A percentile compares a stretch with the other conserved stretches of the same genome.
phyloP scores from a whole-genome alignment of 441 rosid genomes.

The Gossypium trilobum region DNA sequence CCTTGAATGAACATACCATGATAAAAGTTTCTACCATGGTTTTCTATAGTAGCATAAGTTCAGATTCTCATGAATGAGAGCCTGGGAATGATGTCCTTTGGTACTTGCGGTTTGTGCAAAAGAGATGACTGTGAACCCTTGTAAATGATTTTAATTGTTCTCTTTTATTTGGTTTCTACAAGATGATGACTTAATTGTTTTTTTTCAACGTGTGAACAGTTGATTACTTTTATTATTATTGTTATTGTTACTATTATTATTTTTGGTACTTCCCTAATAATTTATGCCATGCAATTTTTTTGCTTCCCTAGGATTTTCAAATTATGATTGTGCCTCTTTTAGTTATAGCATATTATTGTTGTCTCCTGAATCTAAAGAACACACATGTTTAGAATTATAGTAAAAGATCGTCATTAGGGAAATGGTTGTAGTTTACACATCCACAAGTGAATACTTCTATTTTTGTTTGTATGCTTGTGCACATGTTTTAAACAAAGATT shows the following conservation, averaged over 20 bases:
- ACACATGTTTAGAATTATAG: neutral
- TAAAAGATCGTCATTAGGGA: neutral
- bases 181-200: neutral
- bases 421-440: neutral
- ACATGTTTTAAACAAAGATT: neutral
- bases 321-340: neutral
- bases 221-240: neutral
- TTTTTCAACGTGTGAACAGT: neutral
- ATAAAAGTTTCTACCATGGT: neutral
- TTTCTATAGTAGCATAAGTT: neutral
- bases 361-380: neutral
- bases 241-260: neutral
- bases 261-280: neutral
- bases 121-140: neutral
- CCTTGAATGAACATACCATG: neutral
- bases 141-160: neutral
- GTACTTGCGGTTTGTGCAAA: neutral
- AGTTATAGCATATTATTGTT: neutral
- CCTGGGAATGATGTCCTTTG: neutral
- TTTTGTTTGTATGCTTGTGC: neutral
- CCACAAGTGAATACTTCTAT: neutral
- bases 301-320: slow-evolving; percentile 3
- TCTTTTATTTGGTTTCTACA: neutral
- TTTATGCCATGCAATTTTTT: neutral
- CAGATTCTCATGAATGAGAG: neutral